Conservation (phyloP, 1,284 basidiomycete genomes). For the Fomitopsis pinicola region DNA sequence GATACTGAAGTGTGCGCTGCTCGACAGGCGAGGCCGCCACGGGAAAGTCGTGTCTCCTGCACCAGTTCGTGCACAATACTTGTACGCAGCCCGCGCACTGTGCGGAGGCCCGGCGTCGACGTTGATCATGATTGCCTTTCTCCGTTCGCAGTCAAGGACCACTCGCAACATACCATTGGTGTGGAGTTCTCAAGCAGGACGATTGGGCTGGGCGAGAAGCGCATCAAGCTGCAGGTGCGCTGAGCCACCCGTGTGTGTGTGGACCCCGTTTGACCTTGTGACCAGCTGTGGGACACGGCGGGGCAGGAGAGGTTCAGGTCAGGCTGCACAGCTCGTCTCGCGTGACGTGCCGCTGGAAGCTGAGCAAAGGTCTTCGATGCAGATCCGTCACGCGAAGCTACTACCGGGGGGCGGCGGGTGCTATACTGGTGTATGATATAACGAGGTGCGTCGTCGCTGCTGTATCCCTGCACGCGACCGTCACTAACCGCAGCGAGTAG, state of each 20-base stretch:
- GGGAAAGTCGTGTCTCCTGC: conserved; percentile 93
- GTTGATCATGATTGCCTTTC: not conserved
- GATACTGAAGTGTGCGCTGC: not conserved
- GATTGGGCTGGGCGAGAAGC: conserved; percentile 86
- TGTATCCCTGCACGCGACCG: not conserved
- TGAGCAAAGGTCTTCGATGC: conserved; percentile 5
- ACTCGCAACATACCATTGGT: conserved; percentile 96
- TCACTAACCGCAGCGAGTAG: conserved; percentile 33
- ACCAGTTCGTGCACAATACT: conserved; percentile 92
- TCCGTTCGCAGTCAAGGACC: conserved; percentile 76
- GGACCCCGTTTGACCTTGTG: not conserved
- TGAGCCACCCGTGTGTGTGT: not conserved
- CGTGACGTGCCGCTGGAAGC: not conserved
- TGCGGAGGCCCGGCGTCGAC: not conserved
- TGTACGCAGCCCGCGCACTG: conserved; percentile 44
- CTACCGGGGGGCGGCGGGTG: conserved; percentile 94
- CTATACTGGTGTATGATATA: conserved; percentile 94
- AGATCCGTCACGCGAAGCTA: conserved; percentile 97
- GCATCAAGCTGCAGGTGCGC: conserved; percentile 86
- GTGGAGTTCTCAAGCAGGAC: conserved; percentile 93
- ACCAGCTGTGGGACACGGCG: conserved; percentile 93
- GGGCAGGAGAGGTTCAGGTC: conserved; percentile 92
- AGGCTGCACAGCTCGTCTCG: conserved; percentile 17
- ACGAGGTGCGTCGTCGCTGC: conserved; percentile 64
- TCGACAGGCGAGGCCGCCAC: conserved; percentile 87